phyloP scores from a whole-genome alignment of 306 rosid genomes.

The Quercus wislizeni region DNA sequence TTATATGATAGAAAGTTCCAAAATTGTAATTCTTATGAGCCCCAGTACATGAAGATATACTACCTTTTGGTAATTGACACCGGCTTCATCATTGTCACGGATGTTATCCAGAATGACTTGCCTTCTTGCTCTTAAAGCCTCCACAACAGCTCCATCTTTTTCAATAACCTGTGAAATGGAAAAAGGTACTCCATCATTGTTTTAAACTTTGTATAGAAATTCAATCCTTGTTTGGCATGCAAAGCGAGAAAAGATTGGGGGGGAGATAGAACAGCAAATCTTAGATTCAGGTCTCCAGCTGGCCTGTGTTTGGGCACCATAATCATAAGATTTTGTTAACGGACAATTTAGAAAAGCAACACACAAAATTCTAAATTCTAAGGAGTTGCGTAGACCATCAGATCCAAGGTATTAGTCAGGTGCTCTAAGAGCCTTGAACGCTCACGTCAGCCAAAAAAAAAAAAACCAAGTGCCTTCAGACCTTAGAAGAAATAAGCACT shows the following conservation, averaged over 20 bases:
- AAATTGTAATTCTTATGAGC: not conserved
- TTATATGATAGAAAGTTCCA: constrained; percentile 10
- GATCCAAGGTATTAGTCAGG: not conserved
- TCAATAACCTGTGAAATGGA: constrained; percentile 35
- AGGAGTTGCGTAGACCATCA: not conserved
- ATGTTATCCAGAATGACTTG: constrained; percentile 64
- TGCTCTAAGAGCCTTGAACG: too few relatives aligned
- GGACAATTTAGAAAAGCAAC: not conserved
- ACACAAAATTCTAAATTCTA: not conserved
- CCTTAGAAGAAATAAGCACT: not conserved
- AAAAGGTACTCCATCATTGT: constrained; percentile 2
- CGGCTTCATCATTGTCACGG: constrained; percentile 63
- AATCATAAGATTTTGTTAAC: not conserved
- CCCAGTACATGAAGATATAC: not conserved
- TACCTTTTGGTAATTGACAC: constrained; percentile 50
- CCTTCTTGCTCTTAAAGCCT: constrained; percentile 41
- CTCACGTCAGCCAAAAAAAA: too few relatives aligned
- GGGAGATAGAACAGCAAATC: not conserved
- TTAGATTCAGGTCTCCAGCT: not conserved
- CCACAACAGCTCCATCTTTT: constrained; percentile 44
- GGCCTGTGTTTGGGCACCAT: not conserved
- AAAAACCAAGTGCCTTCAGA: not conserved
- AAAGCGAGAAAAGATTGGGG: not conserved
- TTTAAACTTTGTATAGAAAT: not conserved
- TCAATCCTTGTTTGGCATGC: not conserved